These are phyloP conservation scores for Aspergillus japonicus DNA, from an alignment of 2,329 filamentous ascomycete species.

Conservation along the genomic window DNA sequence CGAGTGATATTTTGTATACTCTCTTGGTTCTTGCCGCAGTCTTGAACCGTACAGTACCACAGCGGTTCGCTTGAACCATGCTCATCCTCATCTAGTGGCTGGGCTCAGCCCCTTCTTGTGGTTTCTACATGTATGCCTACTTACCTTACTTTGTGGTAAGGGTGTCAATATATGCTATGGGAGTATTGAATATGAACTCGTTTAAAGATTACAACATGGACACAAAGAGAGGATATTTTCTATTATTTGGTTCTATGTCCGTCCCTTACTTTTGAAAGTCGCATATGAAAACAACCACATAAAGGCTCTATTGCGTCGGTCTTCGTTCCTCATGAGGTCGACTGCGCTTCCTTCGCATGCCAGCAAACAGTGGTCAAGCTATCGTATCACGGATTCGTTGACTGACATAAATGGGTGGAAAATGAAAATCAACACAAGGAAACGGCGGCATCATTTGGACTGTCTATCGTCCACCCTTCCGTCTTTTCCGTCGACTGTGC, in stretches of 20 bases:
- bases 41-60: too few species aligned
- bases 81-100: neutral
- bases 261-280: neutral
- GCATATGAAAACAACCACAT: neutral
- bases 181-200: neutral
- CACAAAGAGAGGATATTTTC: neutral
- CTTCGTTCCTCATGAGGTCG: neutral
- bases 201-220: neutral
- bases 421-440: neutral
- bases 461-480: neutral
- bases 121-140: neutral
- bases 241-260: neutral
- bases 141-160: neutral
- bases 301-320: neutral
- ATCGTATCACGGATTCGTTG: constrained; percentile 16
- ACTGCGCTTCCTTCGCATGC: neutral
- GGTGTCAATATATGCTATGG: neutral
- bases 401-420: constrained; percentile 9
- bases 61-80: neutral
- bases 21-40: neutral
- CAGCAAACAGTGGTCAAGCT: constrained; percentile 14
- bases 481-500: neutral
- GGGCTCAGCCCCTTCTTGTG: neutral
- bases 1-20: neutral
- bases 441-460: neutral